Base-by-base conservation (phyloP, 306 rosid species). In the Medicago lupulina region DNA sequence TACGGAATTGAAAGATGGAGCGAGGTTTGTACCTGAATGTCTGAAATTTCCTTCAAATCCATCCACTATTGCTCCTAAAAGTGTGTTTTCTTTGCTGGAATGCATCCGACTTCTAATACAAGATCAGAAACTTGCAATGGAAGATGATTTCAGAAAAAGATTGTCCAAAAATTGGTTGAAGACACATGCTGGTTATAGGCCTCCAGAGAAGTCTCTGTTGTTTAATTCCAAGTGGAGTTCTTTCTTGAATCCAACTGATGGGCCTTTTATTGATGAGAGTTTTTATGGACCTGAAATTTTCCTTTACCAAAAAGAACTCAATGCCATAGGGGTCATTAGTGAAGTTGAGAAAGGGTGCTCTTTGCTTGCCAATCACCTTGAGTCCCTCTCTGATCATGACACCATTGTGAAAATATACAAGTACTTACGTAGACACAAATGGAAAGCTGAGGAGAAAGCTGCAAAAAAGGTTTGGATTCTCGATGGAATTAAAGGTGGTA, bases 401-500 rank as follows among this genome's bases (percentile, higher is more conserved):
- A 70, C 80, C 34, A 81, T 90, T 12, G 78, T 51, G 58, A 51
- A 16, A 9, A 51, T 51, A 51, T 51, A 51, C 8, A 8, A 9
- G 23, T 51, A 51, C 10, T 49, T 49, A 6, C 6, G 0, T 25
- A 25, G 13, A 8, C 67, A 67, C 73, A 7, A 11, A 0, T 92
- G 96, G 92, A 50, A 50, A 50, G 9, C 57, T 50, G 19, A 50
- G 57, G 9, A 50, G 19, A n/a, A 50, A 50, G 10, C 17, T 70
- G 36, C 17, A 47, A 67, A 16, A 58, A 74, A 70, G 83, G 87
- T 92, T 60, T 90, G 96, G 97, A 83, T 87, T 54, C 92, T 84
- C 8, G 16, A 38, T 59, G 34, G 34, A 28, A 2, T 28, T 28
- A 28, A 28, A 28, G 34, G 34, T 28, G 34, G 34, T 28, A 28